Base-by-base conservation (phyloP, 2,329 filamentous ascomycete species). In the Ophiostoma quercus region DNA sequence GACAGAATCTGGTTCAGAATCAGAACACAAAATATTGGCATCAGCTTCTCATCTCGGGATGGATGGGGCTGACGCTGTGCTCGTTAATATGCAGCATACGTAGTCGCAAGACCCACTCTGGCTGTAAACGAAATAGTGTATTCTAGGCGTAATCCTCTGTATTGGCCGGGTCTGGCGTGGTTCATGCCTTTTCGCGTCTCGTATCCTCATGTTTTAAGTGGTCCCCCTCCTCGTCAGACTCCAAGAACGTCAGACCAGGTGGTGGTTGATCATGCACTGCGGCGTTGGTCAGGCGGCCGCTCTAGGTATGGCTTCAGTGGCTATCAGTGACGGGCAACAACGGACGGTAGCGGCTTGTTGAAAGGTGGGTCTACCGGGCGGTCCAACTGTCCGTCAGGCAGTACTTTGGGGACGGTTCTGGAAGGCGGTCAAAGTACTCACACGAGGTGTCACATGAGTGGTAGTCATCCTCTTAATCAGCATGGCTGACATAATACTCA, bases 111-210 rank as follows among this genome's bases (percentile, higher is more conserved):
- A 37, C 39, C 62, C 62, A 65, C 62, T 65, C 57, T 62, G 57
- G 57, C 57, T 62, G 57, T 62, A 34, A 62, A 62, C 22, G 25
- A 16, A 7, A 62, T 62, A 62, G 57, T 32, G 57, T 62, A 62
- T 63, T 22, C 16, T 63, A 22, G 60, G 34, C 14, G 16, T 19
- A 16, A 32, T 25, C 25, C 14, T 32, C 39, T 41, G 39, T 19
- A 34, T 6, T 19, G 62, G 25, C 51, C 25, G 51, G 47, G 51
- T 57, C 51, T 63, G 60, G 60, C 60, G 60, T 63, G 32, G 60
- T 63, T 63, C 29, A 63, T 63, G 60, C 60, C 62, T 39, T 37
- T 65, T 65, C 62, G 62, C 62, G 62, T 65, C 60, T 63, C 62
- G 62, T 65, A 39, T 39, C 34, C 62, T 65, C 62, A 22, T 39